Percentiles rank a stretch among this genome's conserved stretches.
phyloP scores from a whole-genome alignment of 805 yeast genomes.

The Hagleromyces aurorensis region DNA sequence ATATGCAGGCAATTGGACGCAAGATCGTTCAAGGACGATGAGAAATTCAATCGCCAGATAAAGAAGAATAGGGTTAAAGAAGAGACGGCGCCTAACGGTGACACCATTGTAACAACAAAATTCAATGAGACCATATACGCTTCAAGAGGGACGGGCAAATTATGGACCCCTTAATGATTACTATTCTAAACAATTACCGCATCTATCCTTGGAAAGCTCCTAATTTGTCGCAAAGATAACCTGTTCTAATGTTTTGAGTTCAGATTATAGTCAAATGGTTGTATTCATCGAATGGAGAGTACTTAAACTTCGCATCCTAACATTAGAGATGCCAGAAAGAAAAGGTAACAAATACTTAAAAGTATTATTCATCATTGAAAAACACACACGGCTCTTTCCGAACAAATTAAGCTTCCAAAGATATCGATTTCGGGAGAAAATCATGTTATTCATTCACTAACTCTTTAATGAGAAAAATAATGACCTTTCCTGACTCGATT shows the following conservation, averaged over 20 bases:
- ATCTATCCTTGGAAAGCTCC: no score
- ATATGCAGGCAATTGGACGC: slow-evolving; percentile 21
- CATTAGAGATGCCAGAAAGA: slow-evolving; percentile 94
- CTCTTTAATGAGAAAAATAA: no score
- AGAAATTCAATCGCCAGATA: slow-evolving; percentile 19
- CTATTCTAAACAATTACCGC: no score
- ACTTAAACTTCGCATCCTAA: slow-evolving; percentile 51
- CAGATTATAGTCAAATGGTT: slow-evolving; percentile 63
- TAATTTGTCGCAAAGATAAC: slow-evolving; percentile 1
- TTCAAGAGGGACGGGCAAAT: slow-evolving; percentile 50
- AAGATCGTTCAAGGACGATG: slow-evolving; percentile 17
- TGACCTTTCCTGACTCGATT: no score
- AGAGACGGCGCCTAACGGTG: slow-evolving; percentile 21
- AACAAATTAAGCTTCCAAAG: no score
- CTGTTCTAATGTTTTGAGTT: no score
- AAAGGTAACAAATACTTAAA: slow-evolving; percentile 14
- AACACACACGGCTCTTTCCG: no score
- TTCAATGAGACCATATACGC: slow-evolving; percentile 47
- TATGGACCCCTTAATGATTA: slow-evolving; percentile 45
- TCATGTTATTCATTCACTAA: no score
- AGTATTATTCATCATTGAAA: slow-evolving; percentile 24
- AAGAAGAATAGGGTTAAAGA: slow-evolving; percentile 16
- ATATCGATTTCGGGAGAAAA: no score
- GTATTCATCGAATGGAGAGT: slow-evolving; percentile 68
- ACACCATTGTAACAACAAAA: slow-evolving; percentile 34